Conservation (phyloP, 257 asterid species). For the Fraxinus cuspidata region DNA sequence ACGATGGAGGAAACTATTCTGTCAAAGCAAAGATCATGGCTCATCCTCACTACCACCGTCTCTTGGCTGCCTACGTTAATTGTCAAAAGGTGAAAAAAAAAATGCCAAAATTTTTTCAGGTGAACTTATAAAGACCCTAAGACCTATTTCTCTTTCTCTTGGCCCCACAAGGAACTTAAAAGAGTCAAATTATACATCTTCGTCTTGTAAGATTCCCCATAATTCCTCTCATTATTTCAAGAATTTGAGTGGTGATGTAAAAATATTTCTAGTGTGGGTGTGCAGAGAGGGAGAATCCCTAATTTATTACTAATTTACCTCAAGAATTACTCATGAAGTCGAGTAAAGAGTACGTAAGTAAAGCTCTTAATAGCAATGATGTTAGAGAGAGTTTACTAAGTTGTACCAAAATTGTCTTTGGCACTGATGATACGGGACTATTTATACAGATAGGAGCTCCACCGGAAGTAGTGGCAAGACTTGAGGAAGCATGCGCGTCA, state of each 20-base stretch:
- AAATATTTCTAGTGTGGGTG: neutral
- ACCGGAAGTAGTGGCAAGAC: constrained; percentile 83
- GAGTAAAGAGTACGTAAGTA: neutral
- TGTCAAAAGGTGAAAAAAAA: constrained; percentile 72
- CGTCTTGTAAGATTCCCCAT: neutral
- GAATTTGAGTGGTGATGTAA: neutral
- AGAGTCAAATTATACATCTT: neutral
- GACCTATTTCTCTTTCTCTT: neutral
- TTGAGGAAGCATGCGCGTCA: constrained; percentile 78
- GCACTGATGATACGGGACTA: neutral
- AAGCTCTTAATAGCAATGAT: too few relatives aligned
- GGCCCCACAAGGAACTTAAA: neutral
- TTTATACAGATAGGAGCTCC: constrained; percentile 91
- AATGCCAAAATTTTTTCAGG: neutral
- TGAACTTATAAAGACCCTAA: constrained; percentile 21
- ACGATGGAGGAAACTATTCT: constrained; percentile 33
- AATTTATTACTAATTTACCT: neutral
- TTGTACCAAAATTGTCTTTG: neutral
- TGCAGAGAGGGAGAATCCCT: neutral
- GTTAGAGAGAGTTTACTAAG: too few relatives aligned
- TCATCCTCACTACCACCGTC: constrained; percentile 90
- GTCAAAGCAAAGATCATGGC: constrained; percentile 81
- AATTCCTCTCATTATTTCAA: constrained; percentile 1
- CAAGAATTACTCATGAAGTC: neutral
- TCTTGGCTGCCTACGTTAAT: constrained; percentile 71